phyloP scores from a whole-genome alignment of 441 rosid species.

The Gossypium gossypioides region DNA sequence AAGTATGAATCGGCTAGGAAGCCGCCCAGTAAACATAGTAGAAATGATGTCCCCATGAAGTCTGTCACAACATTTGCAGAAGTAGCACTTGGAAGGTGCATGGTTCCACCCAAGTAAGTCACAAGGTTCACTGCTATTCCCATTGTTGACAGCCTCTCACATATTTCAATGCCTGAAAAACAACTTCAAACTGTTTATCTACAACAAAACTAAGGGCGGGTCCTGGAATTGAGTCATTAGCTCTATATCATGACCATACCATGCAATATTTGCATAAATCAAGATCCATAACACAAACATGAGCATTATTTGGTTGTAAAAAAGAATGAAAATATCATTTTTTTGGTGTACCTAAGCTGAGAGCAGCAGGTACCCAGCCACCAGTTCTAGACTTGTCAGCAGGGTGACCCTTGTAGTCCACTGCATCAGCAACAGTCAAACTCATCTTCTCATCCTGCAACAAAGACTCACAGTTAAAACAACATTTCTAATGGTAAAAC shows the following conservation, averaged over 20 bases:
- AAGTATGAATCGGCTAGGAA: conserved; percentile 85
- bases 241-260: background rate
- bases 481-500: background rate
- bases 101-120: conserved; percentile 61
- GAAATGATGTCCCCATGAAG: conserved; percentile 78
- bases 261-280: background rate
- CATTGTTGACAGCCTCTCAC: conserved; percentile 87
- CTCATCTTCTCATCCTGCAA: conserved; percentile 36
- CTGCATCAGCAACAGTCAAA: conserved; percentile 37
- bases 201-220: background rate
- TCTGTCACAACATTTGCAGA: conserved; percentile 80
- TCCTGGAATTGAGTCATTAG: background rate
- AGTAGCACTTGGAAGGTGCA: conserved; percentile 77
- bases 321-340: too few relatives aligned
- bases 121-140: conserved; percentile 92
- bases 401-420: conserved; percentile 38
- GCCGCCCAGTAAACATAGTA: conserved; percentile 74
- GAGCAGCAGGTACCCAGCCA: conserved; percentile 51
- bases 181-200: background rate
- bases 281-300: too few relatives aligned
- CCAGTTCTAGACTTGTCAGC: conserved; percentile 49
- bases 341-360: conserved; percentile 38
- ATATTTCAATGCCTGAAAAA: conserved; percentile 54
- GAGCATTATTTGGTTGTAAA: too few relatives aligned
- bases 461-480: background rate